Percentiles rank a stretch among this genome's conserved stretches.
These are phyloP conservation scores for Oryza nivara DNA, from an alignment of 176 grass and related monocot species.

Conservation along the genomic window DNA sequence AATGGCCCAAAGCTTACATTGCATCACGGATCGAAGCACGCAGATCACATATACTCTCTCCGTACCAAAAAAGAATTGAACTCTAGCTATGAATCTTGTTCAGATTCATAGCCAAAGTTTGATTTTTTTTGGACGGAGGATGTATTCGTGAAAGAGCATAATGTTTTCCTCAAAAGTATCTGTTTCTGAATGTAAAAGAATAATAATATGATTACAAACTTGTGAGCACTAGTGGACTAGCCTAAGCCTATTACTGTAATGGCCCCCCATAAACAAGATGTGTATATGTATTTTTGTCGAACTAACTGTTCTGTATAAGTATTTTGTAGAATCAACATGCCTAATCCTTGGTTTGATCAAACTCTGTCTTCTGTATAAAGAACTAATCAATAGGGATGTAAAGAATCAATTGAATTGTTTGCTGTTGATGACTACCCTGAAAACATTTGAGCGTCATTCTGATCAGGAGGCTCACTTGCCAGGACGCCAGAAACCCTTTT, in stretches of 20 bases:
- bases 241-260: conserved; percentile 1
- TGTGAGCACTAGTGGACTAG: not conserved
- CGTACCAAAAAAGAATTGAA: no score
- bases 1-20: not conserved
- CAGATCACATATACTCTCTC: no score
- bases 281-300: conserved; percentile 8
- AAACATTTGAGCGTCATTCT: conserved; percentile 14
- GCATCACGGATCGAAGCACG: not conserved
- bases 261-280: not conserved
- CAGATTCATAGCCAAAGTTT: no score
- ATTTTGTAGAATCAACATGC: not conserved
- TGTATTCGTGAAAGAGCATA: not conserved
- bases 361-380: conserved; percentile 6
- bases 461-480: conserved; percentile 23
- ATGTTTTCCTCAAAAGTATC: not conserved
- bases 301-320: not conserved
- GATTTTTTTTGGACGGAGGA: no score
- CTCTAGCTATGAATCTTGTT: no score
- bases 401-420: conserved; percentile 29
- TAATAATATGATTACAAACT: not conserved
- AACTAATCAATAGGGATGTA: conserved; percentile 18
- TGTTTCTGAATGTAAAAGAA: conserved; percentile 8
- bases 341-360: not conserved
- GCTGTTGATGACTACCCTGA: not conserved
- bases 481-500: conserved; percentile 72